Evolutionary conservation across 1,284 basidiomycete species (phyloP), one percentile per base, ranked within the genome.

Genomic region (Tylopilus sp.): DNA sequence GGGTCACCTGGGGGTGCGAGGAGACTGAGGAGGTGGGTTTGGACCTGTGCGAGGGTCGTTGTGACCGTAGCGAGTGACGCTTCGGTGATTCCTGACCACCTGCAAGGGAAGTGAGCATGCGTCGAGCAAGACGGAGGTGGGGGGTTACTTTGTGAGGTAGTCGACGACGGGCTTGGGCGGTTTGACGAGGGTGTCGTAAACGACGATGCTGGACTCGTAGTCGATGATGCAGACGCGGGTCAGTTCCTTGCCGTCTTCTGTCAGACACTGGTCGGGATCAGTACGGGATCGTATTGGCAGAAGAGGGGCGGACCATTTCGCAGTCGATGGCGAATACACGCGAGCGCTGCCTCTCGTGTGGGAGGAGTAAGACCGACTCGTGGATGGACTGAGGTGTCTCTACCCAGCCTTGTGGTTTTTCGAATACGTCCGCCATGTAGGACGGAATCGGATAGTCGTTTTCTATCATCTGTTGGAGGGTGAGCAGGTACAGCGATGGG

Each of bases 21-120:
- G 45, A 79, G 64, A 54, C 61, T 44, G 58, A 92, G 68, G 19
- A 94, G 67, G 37, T 84, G 77, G 0, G 74, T 60, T 66, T 96
- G 94, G 3, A 94, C 86, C 53, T 90, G 74, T 1, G 79, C 68
- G 15, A 93, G 79, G 0, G 86, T 88, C 0, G 89, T 89, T 0
- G 81, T 92, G 0, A 89, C 82, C 1, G 70, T 68, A 2, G 70
- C 71, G 1, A 97, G 77, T 2, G 78, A 74, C 53, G 83, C 82
- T 13, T 81, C 78, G 0, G 92, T 97, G 57, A 97, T 92, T 1
- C 94, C 94, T 21, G 92, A 96, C 81, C 86, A 96, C 58, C 89
- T 92, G 2, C 3, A 0, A 4, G 16, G 21, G 16, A 18, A 3
- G 23, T 56, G 35, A 55, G 44, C 4, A 13, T 26, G 11, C 1